These are phyloP conservation scores for Fraxinus anomala DNA, from an alignment of 257 asterid species.

Conservation along the genomic window DNA sequence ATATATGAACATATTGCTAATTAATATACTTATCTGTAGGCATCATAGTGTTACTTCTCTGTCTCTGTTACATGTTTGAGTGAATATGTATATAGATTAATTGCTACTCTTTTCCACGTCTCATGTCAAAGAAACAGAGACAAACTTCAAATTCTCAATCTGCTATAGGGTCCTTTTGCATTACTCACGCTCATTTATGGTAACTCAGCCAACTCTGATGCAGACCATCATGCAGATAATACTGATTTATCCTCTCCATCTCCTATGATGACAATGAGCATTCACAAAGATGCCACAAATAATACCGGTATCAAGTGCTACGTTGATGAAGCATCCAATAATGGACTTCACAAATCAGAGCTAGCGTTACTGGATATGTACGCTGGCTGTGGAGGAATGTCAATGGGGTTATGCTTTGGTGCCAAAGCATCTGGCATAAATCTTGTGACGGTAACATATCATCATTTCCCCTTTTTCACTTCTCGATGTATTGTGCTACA, in stretches of 20 bases:
- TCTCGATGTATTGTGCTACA: slow-evolving; percentile 14
- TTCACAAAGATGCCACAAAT: slow-evolving; percentile 20
- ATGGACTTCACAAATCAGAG: slow-evolving; percentile 27
- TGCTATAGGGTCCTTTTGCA: slow-evolving; percentile 6
- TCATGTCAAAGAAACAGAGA: slow-evolving; percentile 2
- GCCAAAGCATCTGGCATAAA: slow-evolving; percentile 45
- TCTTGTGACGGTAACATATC: slow-evolving; percentile 43
- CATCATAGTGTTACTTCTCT: not conserved
- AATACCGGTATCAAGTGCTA: slow-evolving; percentile 19
- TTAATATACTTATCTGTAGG: slow-evolving; percentile 1
- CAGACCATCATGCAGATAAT: slow-evolving; percentile 31
- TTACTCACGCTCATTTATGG: not conserved
- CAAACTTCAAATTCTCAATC: slow-evolving; percentile 13
- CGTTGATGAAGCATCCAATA: slow-evolving; percentile 21
- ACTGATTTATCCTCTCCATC: slow-evolving; percentile 27
- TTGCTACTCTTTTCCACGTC: not conserved
- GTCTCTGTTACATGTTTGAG: not conserved
- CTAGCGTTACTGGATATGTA: slow-evolving; percentile 48
- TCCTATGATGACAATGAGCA: slow-evolving; percentile 22
- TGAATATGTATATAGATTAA: slow-evolving; percentile 2
- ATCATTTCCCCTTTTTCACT: not conserved
- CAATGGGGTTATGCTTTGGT: slow-evolving; percentile 51
- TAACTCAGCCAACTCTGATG: slow-evolving; percentile 10
- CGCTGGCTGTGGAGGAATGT: slow-evolving; percentile 65
- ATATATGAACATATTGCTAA: not conserved